Conservation (phyloP, 495 filamentous ascomycete genomes). For the Penicillium simplicissimum region DNA sequence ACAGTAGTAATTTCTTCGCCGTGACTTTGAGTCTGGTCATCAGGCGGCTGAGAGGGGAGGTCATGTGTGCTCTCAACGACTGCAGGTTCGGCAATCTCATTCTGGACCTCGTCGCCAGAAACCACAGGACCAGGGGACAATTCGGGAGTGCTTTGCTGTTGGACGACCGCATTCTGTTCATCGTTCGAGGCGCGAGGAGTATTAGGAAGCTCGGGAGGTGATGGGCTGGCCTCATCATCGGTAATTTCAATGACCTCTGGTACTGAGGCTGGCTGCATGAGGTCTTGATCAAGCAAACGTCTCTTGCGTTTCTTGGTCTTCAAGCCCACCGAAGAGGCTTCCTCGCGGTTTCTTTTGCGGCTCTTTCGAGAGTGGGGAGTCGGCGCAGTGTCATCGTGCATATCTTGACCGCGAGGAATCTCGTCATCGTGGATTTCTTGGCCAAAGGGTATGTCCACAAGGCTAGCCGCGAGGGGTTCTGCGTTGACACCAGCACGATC, state of each 20-base stretch:
- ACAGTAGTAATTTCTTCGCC: not conserved
- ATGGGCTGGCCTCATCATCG: not conserved
- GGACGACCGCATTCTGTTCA: not conserved
- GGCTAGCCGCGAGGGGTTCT: not conserved
- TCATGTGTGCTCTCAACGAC: not conserved
- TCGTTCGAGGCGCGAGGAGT: not conserved
- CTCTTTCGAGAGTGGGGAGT: not conserved
- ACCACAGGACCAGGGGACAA: not conserved
- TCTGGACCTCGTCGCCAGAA: not conserved
- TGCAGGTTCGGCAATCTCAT: not conserved
- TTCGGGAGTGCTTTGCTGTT: not conserved
- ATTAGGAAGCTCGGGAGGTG: not conserved
- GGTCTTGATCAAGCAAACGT: not conserved
- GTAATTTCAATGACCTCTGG: not conserved
- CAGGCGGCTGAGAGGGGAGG: not conserved
- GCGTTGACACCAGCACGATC: constrained; percentile 1
- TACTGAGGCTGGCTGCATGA: not conserved
- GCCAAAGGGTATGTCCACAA: constrained; percentile 23
- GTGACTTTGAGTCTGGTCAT: not conserved
- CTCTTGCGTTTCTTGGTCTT: not conserved
- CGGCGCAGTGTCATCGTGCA: constrained; percentile 12
- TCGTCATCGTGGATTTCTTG: constrained; percentile 12
- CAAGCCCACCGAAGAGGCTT: not conserved
- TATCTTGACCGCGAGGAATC: constrained; percentile 19
- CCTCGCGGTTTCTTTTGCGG: constrained; percentile 1